A percentile compares a stretch with the other conserved stretches of the same genome.
Evolutionary conservation across 352 stramenopile species (phyloP).

Genomic region (Phytophthora aleatoria): DNA sequence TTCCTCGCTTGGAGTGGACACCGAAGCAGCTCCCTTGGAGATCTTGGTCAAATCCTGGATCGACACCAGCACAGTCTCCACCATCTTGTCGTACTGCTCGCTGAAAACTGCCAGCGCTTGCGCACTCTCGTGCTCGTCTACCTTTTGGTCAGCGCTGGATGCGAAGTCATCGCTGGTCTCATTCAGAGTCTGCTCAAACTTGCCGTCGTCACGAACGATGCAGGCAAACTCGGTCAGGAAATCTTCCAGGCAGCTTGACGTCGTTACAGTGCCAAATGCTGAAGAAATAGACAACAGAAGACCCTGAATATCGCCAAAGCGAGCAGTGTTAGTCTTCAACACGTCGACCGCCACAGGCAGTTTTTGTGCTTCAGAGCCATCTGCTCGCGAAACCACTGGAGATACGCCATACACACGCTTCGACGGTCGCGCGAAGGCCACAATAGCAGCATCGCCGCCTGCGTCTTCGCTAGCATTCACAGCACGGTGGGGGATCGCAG

Average conservation of each 20-base stretch:
- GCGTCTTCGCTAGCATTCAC: conserved; percentile 54
- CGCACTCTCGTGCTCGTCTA: conserved; percentile 22
- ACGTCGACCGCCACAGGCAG: conserved; percentile 38
- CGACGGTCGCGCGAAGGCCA: conserved; percentile 58
- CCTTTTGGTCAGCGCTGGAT: neutral
- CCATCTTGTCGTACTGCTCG: conserved; percentile 65
- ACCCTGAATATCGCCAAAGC: conserved; percentile 42
- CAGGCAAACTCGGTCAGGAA: conserved; percentile 32
- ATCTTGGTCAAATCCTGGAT: conserved; percentile 83
- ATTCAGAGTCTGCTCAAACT: conserved; percentile 43
- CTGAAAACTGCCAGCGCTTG: conserved; percentile 50
- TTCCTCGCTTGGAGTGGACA: conserved; percentile 4
- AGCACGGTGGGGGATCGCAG: conserved; percentile 54
- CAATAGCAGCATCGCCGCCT: conserved; percentile 46
- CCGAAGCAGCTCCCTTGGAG: conserved; percentile 26
- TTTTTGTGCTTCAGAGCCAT: conserved; percentile 4
- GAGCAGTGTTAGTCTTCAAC: conserved; percentile 37
- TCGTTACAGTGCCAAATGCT: conserved; percentile 35
- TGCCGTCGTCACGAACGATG: conserved; percentile 38
- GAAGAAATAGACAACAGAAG: conserved; percentile 32
- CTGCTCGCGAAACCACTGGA: conserved; percentile 34
- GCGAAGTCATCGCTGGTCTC: conserved; percentile 1
- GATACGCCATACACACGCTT: conserved; percentile 76
- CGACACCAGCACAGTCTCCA: conserved; percentile 77
- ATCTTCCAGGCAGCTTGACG: conserved; percentile 41